Conservation (phyloP, 768 basidiomycete species). For the Suillus clintonianus region DNA sequence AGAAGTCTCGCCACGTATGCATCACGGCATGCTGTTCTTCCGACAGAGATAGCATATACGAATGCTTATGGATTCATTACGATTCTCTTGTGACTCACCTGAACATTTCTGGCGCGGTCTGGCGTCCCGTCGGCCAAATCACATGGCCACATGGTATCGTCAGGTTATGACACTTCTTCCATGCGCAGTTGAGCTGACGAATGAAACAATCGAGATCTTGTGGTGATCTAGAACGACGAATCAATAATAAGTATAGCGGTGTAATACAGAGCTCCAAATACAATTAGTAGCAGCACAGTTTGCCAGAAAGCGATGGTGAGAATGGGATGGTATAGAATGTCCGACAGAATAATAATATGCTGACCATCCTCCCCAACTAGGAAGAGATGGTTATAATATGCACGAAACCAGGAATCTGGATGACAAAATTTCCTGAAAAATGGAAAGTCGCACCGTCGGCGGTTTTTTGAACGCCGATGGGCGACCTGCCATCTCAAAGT, state of each 20-base stretch:
- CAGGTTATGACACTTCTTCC: background rate
- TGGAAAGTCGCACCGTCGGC: constrained; percentile 19
- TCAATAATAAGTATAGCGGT: constrained; percentile 2
- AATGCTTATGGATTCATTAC: background rate
- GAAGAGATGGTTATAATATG: constrained; percentile 2
- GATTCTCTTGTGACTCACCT: background rate
- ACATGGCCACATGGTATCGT: background rate
- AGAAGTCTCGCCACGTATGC: constrained; percentile 2
- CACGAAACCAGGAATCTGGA: constrained; percentile 8
- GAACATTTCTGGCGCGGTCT: background rate
- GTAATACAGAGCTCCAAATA: constrained; percentile 4
- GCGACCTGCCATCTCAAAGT: constrained; percentile 22
- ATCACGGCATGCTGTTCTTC: background rate
- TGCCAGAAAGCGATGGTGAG: background rate
- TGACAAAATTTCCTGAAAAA: background rate
- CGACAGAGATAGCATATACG: background rate
- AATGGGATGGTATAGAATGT: constrained; percentile 4
- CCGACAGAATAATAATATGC: background rate
- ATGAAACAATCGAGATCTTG: background rate
- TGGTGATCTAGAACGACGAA: background rate
- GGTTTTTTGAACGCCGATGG: constrained; percentile 20
- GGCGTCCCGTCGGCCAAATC: background rate
- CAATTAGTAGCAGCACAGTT: background rate
- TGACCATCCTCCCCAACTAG: constrained; percentile 3
- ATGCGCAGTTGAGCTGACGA: background rate